Evolutionary conservation across 257 asterid genomes (phyloP), one percentile per base, ranked within the genome.

Genomic region (Solanum raphanifolium): DNA sequence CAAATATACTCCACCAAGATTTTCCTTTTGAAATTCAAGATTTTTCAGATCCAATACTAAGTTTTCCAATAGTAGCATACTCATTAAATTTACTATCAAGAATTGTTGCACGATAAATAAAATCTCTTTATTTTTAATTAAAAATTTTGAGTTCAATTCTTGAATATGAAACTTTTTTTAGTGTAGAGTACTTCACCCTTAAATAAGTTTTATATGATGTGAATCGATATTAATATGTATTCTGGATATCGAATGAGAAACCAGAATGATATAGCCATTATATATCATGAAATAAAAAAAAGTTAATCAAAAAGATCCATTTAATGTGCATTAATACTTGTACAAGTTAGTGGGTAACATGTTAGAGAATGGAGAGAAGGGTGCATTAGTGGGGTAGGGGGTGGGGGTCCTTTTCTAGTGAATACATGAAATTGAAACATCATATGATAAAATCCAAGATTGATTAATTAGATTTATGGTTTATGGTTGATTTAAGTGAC

Each of bases 301-400:
- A 4, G n/a, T 25, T 8, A 7, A 46, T 25, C 0, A 66, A 10
- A 55, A 60, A 58, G 60, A 69, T 66, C 23, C 21, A 85, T 85
- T 85, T 85, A 29, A 68, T 65, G 87, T 68, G 65, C 38, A 85
- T 20, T 18, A 41, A 13, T 62, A 41, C n/a, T 46, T 78, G 84
- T 41, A 79, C 65, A 41, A 79, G 94, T 89, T 92, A 91, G 98
- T 95, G 98, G 98, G 92, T 91, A 94, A 87, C 98, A 95, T 93
- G 99, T 95, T 95, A 91, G 83, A 41, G 92, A 81, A 90, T 85
- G 94, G 94, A 86, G 89, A 13, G 29, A 87, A 83, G 96, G 98
- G 95, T 92, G 96, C 98, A 46, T 25, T 36, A 38, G 20, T 39
- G 21, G 10, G 3, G 29, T 36, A 16, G 11, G 35, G 35, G 15